These are phyloP conservation scores for Myxozyma sirexii DNA, from an alignment of 805 yeast genomes.

Conservation along the genomic window DNA sequence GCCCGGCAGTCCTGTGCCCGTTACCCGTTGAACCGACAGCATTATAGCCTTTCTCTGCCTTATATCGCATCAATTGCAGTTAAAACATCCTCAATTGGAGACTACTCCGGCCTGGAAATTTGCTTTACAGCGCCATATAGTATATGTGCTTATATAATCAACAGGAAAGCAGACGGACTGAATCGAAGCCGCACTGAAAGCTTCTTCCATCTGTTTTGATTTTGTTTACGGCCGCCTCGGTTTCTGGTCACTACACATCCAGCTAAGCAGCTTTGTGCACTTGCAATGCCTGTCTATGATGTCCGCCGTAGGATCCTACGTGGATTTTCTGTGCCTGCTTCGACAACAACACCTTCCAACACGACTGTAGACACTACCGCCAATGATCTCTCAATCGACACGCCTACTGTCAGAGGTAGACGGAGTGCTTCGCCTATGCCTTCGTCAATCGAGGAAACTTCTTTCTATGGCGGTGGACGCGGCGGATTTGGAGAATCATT, in stretches of 20 bases:
- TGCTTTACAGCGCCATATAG: too few relatives aligned
- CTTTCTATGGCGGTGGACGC: conserved; percentile 15
- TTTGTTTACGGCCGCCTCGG: not conserved
- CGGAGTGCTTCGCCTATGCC: not conserved
- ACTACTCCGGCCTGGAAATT: too few relatives aligned
- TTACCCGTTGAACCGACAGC: too few relatives aligned
- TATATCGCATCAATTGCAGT: too few relatives aligned
- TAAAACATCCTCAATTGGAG: too few relatives aligned
- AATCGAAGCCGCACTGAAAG: not conserved
- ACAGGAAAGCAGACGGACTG: too few relatives aligned
- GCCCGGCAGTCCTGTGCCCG: too few relatives aligned
- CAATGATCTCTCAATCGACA: conserved; percentile 7
- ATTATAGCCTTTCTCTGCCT: too few relatives aligned
- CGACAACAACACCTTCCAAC: conserved; percentile 7
- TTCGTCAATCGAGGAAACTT: not conserved
- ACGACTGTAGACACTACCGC: not conserved
- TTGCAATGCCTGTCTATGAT: conserved; percentile 21
- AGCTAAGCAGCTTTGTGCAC: not conserved
- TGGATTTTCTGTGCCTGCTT: conserved; percentile 9
- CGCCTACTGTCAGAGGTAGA: conserved; percentile 18
- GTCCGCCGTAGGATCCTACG: conserved; percentile 25
- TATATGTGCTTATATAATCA: too few relatives aligned
- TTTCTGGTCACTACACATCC: not conserved
- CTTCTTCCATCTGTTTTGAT: not conserved
- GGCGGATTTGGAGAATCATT: not conserved